These are phyloP conservation scores for Colletotrichum sp. DNA, from an alignment of 2,329 filamentous ascomycete species.

Conservation along the genomic window DNA sequence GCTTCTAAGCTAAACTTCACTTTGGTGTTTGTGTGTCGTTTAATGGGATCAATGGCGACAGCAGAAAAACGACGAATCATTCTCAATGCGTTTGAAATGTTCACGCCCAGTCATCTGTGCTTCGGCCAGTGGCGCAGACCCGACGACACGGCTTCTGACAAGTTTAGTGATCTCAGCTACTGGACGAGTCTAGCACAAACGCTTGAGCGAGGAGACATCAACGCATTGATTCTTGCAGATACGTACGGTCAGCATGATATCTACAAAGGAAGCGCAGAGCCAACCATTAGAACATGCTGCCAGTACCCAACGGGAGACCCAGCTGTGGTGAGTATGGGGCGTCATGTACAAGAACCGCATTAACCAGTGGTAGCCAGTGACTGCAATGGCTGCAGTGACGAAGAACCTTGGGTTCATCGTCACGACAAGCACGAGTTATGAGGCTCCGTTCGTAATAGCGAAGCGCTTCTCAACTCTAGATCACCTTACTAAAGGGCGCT, in stretches of 20 bases:
- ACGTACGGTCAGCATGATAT: constrained; percentile 61
- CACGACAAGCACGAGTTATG: constrained; percentile 67
- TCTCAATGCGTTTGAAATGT: constrained; percentile 6
- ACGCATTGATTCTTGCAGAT: constrained; percentile 69
- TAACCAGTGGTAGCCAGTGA: constrained; percentile 25
- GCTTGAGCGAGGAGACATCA: constrained; percentile 66
- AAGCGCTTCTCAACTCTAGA: constrained; percentile 68
- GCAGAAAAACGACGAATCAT: not conserved
- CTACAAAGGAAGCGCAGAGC: constrained; percentile 58
- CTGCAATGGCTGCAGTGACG: constrained; percentile 67
- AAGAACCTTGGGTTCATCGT: constrained; percentile 68
- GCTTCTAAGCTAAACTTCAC: not conserved
- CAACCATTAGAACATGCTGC: constrained; percentile 58
- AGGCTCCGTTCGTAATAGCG: constrained; percentile 65
- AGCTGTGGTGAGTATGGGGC: constrained; percentile 49
- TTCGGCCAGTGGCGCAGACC: constrained; percentile 7
- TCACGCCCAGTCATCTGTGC: constrained; percentile 1
- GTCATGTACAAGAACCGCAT: not conserved
- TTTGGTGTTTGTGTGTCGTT: fast-evolving
- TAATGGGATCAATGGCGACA: fast-evolving
- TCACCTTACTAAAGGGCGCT: constrained; percentile 63
- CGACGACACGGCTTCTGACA: not conserved
- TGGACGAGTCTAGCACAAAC: constrained; percentile 70
- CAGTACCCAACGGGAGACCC: constrained; percentile 72
- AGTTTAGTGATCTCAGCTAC: constrained; percentile 39